These are phyloP conservation scores for Exophiala sp. DNA, from an alignment of 2,329 filamentous ascomycete genomes.

Conservation along the genomic window DNA sequence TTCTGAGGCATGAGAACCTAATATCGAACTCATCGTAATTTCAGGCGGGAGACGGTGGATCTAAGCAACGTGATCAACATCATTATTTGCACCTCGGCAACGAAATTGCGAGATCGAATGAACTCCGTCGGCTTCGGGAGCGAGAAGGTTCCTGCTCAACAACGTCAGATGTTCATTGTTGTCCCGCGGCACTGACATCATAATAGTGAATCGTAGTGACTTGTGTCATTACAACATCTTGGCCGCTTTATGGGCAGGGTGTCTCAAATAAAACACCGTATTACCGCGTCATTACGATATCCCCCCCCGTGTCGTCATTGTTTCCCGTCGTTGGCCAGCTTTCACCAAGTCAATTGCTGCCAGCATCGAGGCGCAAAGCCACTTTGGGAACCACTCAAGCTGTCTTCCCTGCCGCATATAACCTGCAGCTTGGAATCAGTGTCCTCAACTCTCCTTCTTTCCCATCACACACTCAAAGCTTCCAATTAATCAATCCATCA, in stretches of 20 bases:
- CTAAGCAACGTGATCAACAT: not conserved
- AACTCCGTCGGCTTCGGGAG: not conserved
- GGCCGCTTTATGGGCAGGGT: too few species aligned
- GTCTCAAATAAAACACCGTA: too few species aligned
- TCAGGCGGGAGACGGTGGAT: not conserved
- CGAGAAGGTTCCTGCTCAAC: constrained; percentile 2
- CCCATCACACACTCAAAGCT: constrained; percentile 6
- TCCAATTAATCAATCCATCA: constrained; percentile 3
- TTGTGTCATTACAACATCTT: constrained; percentile 20
- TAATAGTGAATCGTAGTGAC: not conserved
- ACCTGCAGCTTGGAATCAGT: constrained; percentile 1
- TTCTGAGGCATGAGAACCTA: too few species aligned
- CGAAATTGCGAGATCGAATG: not conserved
- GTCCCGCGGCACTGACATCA: constrained; percentile 20
- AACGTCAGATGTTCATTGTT: constrained; percentile 11
- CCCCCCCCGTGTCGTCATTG: constrained; percentile 23
- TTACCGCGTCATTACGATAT: too few species aligned
- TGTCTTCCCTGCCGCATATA: constrained; percentile 12
- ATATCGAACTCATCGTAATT: too few species aligned
- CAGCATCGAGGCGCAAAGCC: not conserved
- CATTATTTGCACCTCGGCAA: not conserved
- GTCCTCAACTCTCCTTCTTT: constrained; percentile 10
- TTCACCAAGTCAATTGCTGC: constrained; percentile 7
- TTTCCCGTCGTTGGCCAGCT: constrained; percentile 13
- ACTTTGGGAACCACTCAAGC: not conserved